A percentile compares a stretch with the other conserved stretches of the same genome.
Evolutionary conservation across 2,329 filamentous ascomycete species (phyloP).

Genomic region (Pseudogymnoascus sp.): DNA sequence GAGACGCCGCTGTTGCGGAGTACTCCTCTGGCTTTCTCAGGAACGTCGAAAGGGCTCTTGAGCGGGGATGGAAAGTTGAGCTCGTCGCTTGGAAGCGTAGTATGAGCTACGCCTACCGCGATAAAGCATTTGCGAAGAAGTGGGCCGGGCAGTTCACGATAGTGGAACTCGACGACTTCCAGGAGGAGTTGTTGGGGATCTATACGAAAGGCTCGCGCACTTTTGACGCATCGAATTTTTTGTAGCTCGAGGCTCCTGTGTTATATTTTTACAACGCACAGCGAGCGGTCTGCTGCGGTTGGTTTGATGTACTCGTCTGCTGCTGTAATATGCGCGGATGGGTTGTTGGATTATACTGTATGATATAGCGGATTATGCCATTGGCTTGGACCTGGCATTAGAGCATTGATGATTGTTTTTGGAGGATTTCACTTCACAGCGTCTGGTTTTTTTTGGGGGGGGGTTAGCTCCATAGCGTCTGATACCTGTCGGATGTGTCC

Average conservation of each 20-base stretch:
- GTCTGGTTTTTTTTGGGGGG: not conserved
- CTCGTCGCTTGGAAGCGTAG: constrained; percentile 52
- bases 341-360: not conserved
- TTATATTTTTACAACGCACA: constrained; percentile 4
- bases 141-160: constrained; percentile 53
- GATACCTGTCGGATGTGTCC: not conserved
- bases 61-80: constrained; percentile 60
- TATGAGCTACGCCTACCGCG: constrained; percentile 48
- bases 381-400: not conserved
- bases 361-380: constrained; percentile 1
- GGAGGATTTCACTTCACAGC: not conserved
- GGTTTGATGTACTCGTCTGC: not conserved
- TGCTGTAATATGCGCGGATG: not conserved
- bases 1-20: constrained; percentile 61
- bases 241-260: constrained; percentile 2
- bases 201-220: constrained; percentile 12
- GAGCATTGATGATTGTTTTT: not conserved
- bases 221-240: not conserved
- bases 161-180: constrained; percentile 55
- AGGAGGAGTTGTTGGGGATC: constrained; percentile 50
- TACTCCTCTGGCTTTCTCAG: constrained; percentile 61
- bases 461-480: not conserved
- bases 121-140: constrained; percentile 42
- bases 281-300: constrained; percentile 1
- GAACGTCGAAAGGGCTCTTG: constrained; percentile 57